Conservation (phyloP, 2,329 filamentous ascomycete genomes). For the Aureobasidium lini region DNA sequence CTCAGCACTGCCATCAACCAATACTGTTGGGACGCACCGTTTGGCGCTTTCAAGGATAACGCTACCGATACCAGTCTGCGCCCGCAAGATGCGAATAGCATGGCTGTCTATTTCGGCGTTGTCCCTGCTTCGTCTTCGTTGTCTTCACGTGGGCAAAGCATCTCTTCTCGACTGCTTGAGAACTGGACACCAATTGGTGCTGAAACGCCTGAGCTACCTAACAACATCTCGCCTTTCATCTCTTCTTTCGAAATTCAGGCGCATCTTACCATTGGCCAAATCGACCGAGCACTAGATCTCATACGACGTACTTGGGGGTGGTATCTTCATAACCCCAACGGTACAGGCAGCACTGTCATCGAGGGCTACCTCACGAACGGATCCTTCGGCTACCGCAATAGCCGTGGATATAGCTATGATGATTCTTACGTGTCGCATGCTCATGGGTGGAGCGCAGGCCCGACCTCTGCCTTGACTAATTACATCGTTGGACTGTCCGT, state of each 20-base stretch:
- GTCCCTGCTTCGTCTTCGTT: neutral
- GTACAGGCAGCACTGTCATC: constrained; percentile 52
- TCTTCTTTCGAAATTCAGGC: constrained; percentile 53
- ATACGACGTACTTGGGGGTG: constrained; percentile 53
- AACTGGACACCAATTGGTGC: constrained; percentile 53
- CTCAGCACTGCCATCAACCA: constrained; percentile 24
- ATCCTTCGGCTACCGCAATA: constrained; percentile 45
- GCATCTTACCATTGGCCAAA: constrained; percentile 42
- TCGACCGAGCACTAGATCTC: constrained; percentile 45
- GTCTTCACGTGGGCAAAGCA: constrained; percentile 18
- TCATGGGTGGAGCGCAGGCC: constrained; percentile 30
- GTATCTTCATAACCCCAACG: constrained; percentile 51
- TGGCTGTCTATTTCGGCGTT: constrained; percentile 18
- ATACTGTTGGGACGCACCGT: constrained; percentile 22
- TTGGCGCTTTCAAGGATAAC: constrained; percentile 29
- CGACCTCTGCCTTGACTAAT: constrained; percentile 36
- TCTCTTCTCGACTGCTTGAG: constrained; percentile 29
- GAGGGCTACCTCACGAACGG: constrained; percentile 53
- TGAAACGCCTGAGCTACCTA: constrained; percentile 48
- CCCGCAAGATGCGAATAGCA: constrained; percentile 32
- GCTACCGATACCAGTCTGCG: constrained; percentile 38
- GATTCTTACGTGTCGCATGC: constrained; percentile 23
- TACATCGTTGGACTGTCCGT: constrained; percentile 39
- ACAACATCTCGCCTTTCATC: constrained; percentile 53
- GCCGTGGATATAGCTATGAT: constrained; percentile 23